phyloP scores from a whole-genome alignment of 2,329 filamentous ascomycete species.

The Penicillium janthinellum region DNA sequence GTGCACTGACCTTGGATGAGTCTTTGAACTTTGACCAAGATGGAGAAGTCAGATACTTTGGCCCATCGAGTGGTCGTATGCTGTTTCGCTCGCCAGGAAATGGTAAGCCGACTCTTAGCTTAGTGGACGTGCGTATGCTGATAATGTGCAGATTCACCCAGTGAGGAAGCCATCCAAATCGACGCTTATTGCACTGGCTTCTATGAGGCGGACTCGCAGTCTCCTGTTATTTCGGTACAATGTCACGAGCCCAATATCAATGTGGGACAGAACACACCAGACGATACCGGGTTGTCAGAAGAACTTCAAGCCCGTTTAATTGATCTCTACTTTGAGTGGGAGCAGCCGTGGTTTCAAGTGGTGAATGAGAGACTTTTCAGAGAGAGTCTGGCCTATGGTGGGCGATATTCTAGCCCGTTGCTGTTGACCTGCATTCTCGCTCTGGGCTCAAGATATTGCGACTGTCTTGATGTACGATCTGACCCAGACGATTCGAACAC shows the following conservation, averaged over 20 bases:
- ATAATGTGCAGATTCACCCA: constrained; percentile 11
- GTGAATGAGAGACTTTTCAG: constrained; percentile 42
- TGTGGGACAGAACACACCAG: background rate
- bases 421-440: constrained; percentile 41
- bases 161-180: constrained; percentile 7
- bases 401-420: constrained; percentile 36
- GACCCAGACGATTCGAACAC: constrained; percentile 37
- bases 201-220: background rate
- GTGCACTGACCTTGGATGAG: constrained; percentile 39
- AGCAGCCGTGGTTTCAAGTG: constrained; percentile 42
- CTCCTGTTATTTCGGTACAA: background rate
- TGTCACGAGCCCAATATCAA: background rate
- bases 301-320: constrained; percentile 35
- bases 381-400: constrained; percentile 27
- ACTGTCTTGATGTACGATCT: constrained; percentile 33
- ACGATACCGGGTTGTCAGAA: constrained; percentile 16
- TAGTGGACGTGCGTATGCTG: background rate
- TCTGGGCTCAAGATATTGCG: constrained; percentile 38
- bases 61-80: constrained; percentile 40
- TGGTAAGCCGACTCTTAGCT: constrained; percentile 2
- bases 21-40: constrained; percentile 41
- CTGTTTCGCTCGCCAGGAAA: constrained; percentile 29
- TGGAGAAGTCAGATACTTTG: constrained; percentile 41
- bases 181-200: constrained; percentile 6
- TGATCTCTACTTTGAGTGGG: constrained; percentile 42